phyloP scores from a whole-genome alignment of 2,329 filamentous ascomycete species.

The Capronia americana region DNA sequence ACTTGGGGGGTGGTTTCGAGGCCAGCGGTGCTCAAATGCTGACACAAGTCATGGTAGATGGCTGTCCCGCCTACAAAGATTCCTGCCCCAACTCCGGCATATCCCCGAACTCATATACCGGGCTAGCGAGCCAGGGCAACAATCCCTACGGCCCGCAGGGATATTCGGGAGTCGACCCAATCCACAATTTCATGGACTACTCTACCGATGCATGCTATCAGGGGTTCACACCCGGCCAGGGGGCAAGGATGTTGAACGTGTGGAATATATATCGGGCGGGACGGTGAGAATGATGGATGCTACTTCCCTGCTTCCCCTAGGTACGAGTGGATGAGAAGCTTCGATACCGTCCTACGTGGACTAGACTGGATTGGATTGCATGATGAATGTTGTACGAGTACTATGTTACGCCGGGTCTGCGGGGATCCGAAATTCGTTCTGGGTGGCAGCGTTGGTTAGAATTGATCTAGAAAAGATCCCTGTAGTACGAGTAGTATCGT shows the following conservation, averaged over 20 bases:
- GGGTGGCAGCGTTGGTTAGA: too few species aligned
- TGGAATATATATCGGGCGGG: constrained; percentile 53
- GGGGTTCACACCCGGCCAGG: constrained; percentile 59
- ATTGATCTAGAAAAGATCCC: too few species aligned
- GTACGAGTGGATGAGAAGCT: too few species aligned
- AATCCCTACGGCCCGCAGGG: constrained; percentile 37
- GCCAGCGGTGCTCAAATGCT: neutral
- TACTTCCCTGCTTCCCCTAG: too few species aligned
- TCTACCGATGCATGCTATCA: constrained; percentile 62
- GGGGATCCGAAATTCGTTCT: too few species aligned
- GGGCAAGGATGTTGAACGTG: constrained; percentile 58
- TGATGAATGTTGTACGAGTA: too few species aligned
- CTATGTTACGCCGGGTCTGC: too few species aligned
- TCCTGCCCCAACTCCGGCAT: constrained; percentile 52
- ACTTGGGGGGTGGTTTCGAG: neutral
- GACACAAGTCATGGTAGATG: constrained; percentile 44
- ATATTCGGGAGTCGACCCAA: constrained; percentile 55
- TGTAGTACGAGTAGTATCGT: too few species aligned
- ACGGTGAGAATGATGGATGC: neutral
- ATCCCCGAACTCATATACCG: constrained; percentile 18
- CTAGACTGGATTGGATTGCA: too few species aligned
- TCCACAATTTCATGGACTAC: constrained; percentile 69
- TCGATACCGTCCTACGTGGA: too few species aligned
- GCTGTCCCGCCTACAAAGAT: constrained; percentile 60
- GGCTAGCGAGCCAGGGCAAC: constrained; percentile 10